Base-by-base conservation (phyloP, 495 filamentous ascomycete genomes). In the Tuber melanosporum region DNA sequence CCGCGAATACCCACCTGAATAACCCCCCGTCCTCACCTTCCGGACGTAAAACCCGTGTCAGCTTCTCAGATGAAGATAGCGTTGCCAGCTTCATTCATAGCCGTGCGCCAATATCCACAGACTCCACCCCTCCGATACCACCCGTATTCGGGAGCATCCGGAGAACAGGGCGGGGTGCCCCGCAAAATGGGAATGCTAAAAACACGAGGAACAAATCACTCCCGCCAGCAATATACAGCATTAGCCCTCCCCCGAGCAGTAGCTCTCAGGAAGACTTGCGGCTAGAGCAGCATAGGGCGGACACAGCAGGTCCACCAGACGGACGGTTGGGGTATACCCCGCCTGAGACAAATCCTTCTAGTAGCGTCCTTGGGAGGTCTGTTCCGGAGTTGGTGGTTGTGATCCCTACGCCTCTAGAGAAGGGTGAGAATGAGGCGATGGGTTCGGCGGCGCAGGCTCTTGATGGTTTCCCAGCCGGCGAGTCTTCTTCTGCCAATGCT, bases 11-110 rank as follows among this genome's bases (percentile, higher is more conserved):
- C 57, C 57, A 32, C 57, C n/a, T 66, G 26, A 10, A 66, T n/a
- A 32, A 17, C n/a, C 14, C 57, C n/a, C 57, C 57, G 12, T 32
- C 57, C 57, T 66, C 26, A 66, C 57, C 72, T 26, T 78, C 77
- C 0, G 45, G 19, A 15, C 36, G 41, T 26, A 62, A 71, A n/a
- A 41, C 41, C 7, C 73, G 81, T 7, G 81, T 82, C n/a, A 82
- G 76, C 19, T 82, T 82, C 43, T 82, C 80, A 15, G 81, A 82
- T 26, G 81, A 79, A 32, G 81, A 82, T 26, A 77, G 76, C 6
- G 46, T 82, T 19, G 74, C 70, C 19, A 74, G 73, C 15, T 79
- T 78, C 45, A 52, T 46, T 3, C 57, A 80, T 41, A 9, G 66
- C n/a, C 45, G 52, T 19, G 71, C 77, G 12, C 57, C 72, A 9